phyloP scores from a whole-genome alignment of 176 grass and related monocot species.

The Thalia dealbata region DNA sequence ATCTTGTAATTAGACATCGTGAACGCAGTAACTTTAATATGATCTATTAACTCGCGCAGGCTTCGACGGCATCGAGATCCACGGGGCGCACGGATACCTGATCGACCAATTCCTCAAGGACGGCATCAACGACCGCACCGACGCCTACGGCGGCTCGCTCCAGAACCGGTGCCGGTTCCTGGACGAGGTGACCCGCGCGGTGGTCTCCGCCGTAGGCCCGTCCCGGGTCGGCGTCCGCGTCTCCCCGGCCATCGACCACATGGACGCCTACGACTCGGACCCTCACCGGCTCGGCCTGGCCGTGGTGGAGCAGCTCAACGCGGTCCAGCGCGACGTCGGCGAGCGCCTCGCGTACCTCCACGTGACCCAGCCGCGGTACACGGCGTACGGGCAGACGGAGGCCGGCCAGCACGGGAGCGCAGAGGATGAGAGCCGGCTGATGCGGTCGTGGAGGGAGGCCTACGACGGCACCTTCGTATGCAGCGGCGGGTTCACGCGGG shows the following conservation, averaged over 20 bases:
- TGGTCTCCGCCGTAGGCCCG: constrained; percentile 47
- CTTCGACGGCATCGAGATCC: constrained; percentile 93
- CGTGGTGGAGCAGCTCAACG: constrained; percentile 47
- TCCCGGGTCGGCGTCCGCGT: constrained; percentile 58
- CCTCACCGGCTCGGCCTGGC: constrained; percentile 58
- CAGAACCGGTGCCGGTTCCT: constrained; percentile 68
- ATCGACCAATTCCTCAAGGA: constrained; percentile 95
- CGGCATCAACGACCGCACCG: constrained; percentile 75
- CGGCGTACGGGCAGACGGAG: constrained; percentile 83
- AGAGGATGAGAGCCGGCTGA: constrained; percentile 70
- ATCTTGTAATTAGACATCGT: neutral
- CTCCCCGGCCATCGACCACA: constrained; percentile 87
- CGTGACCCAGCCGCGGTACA: constrained; percentile 81
- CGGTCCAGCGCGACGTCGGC: constrained; percentile 45
- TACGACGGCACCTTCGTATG: constrained; percentile 71
- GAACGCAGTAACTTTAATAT: neutral
- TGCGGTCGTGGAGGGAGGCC: constrained; percentile 37
- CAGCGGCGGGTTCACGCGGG: constrained; percentile 83
- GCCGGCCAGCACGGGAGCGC: constrained; percentile 60
- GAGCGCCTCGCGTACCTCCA: constrained; percentile 67
- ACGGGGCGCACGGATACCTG: constrained; percentile 81
- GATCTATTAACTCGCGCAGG: constrained; percentile 17
- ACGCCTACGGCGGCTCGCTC: constrained; percentile 72
- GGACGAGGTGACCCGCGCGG: constrained; percentile 48
- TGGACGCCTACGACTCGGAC: constrained; percentile 76